Conservation (phyloP, 2,329 filamentous ascomycete genomes). For the Piedraia hortae region DNA sequence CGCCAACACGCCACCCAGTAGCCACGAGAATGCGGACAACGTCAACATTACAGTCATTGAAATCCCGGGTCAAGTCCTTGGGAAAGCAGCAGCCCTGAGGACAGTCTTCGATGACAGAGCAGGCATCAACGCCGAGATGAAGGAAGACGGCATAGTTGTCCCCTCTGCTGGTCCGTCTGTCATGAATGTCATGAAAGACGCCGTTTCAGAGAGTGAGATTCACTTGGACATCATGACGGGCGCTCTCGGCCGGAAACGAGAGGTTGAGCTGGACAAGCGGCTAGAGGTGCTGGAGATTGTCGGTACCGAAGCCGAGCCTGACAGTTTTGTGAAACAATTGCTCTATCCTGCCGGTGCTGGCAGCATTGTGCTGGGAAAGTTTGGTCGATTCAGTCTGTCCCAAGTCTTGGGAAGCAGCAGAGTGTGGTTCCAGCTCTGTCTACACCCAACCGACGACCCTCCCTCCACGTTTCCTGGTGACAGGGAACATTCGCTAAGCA, state of each 20-base stretch:
- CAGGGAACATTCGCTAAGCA: slow-evolving; percentile 44
- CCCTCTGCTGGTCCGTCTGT: slow-evolving; percentile 51
- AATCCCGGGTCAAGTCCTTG: slow-evolving; percentile 49
- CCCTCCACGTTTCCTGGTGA: slow-evolving; percentile 47
- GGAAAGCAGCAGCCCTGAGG: slow-evolving; percentile 68
- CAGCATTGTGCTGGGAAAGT: slow-evolving; percentile 54
- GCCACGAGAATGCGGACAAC: slow-evolving; percentile 43
- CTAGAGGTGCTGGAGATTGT: slow-evolving; percentile 70
- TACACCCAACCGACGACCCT: slow-evolving; percentile 74
- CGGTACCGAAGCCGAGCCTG: slow-evolving; percentile 51
- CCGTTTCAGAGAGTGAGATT: slow-evolving; percentile 46
- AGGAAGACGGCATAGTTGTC: slow-evolving; percentile 69
- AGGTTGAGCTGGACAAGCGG: slow-evolving; percentile 53
- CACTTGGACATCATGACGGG: slow-evolving; percentile 52
- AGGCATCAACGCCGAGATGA: slow-evolving; percentile 94
- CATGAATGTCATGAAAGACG: slow-evolving; percentile 60
- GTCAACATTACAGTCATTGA: slow-evolving; percentile 77
- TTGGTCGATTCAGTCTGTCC: slow-evolving; percentile 52
- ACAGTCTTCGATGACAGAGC: slow-evolving; percentile 78
- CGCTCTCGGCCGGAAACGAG: slow-evolving; percentile 39
- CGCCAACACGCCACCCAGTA: slow-evolving; percentile 34
- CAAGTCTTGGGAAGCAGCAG: slow-evolving; percentile 54
- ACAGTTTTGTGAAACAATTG: slow-evolving; percentile 55
- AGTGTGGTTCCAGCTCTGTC: slow-evolving; percentile 77
- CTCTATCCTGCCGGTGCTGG: slow-evolving; percentile 52